phyloP scores from a whole-genome alignment of 306 rosid genomes.

The Lathyrus oleraceus region DNA sequence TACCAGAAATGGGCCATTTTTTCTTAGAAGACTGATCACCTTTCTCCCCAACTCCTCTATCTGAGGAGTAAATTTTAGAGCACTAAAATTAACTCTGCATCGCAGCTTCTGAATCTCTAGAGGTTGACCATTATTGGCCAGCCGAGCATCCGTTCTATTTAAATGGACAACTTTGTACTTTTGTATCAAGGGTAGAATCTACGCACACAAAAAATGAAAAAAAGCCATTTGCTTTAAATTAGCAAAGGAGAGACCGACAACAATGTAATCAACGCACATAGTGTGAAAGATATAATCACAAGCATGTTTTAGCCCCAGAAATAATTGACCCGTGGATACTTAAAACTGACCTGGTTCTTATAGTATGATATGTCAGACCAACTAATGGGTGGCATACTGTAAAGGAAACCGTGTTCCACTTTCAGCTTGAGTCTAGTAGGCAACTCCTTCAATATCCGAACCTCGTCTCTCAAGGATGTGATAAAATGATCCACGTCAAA shows the following conservation, averaged over 20 bases:
- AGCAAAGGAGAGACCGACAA: constrained; percentile 21
- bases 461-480: constrained; percentile 95
- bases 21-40: constrained; percentile 77
- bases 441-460: constrained; percentile 87
- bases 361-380: constrained; percentile 97
- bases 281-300: not conserved
- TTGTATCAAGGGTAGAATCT: constrained; percentile 90
- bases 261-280: not conserved
- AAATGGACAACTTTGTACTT: constrained; percentile 91
- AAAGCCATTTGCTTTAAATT: constrained; percentile 22
- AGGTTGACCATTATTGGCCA: constrained; percentile 92
- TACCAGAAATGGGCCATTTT: constrained; percentile 84
- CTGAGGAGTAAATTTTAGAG: constrained; percentile 90
- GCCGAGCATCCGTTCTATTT: constrained; percentile 91
- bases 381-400: constrained; percentile 94
- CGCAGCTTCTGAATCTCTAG: constrained; percentile 86
- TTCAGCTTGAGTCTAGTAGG: constrained; percentile 87
- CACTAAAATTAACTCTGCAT: constrained; percentile 89
- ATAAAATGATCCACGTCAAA: constrained; percentile 93
- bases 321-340: not conserved
- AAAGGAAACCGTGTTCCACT: constrained; percentile 66
- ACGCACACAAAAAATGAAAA: constrained; percentile 19
- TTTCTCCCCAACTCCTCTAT: constrained; percentile 89
- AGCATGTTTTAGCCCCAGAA: constrained; percentile 2
- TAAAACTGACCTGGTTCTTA: constrained; percentile 67